These are phyloP conservation scores for Aureobasidium sp. DNA, from an alignment of 2,329 filamentous ascomycete species.

Conservation along the genomic window DNA sequence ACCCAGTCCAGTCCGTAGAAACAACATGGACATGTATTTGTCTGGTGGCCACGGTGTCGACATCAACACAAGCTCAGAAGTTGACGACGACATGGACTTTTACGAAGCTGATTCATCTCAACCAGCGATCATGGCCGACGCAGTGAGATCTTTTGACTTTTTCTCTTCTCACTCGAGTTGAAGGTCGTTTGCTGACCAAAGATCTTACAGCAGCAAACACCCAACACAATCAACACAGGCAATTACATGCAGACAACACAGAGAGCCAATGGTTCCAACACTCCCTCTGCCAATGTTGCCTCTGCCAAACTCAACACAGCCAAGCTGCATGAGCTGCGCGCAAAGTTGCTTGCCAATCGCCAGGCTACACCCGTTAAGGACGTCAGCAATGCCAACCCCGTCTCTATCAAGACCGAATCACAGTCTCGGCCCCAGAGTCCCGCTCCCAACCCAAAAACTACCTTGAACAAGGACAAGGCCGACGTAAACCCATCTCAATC, in stretches of 20 bases:
- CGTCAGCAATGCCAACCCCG: neutral
- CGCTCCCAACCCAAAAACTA: neutral
- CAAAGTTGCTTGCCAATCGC: constrained; percentile 2
- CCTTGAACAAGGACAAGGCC: neutral
- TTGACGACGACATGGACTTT: constrained; percentile 5
- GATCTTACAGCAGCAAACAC: neutral
- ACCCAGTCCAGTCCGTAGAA: neutral
- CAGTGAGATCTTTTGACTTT: neutral
- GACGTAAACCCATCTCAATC: neutral
- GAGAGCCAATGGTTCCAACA: neutral
- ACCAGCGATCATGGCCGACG: neutral
- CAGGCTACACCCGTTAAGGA: neutral
- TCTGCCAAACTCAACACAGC: neutral
- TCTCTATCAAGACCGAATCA: neutral
- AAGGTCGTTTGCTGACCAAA: neutral
- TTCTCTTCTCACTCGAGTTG: neutral
- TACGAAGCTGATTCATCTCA: neutral
- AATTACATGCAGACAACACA: neutral
- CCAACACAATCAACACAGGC: neutral
- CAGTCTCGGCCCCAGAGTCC: neutral
- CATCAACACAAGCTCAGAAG: neutral
- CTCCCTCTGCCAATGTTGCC: neutral
- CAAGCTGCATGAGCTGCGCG: constrained; percentile 6
- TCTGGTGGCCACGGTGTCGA: neutral
- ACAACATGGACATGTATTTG: neutral